Base-by-base conservation (phyloP, 306 rosid species). In the Cajanus cajan region DNA sequence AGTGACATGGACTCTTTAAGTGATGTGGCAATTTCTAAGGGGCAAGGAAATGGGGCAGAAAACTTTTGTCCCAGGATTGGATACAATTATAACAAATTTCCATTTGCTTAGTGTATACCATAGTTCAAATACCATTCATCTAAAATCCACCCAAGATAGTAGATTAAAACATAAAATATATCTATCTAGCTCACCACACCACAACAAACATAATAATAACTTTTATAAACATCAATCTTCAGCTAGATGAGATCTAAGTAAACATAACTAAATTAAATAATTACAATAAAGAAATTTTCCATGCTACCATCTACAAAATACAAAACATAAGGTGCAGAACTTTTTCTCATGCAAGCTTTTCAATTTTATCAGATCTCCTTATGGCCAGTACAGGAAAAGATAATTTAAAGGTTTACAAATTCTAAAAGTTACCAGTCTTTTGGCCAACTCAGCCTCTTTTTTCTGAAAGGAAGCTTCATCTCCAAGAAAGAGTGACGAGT, bases 391-490 rank as follows among this genome's bases (percentile, higher is more conserved):
- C 31, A 54, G 43, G 47, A 69, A 48, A 62, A 31, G 22, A 68
- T 68, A n/a, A 67, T 19, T 79, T 66, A 54, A 28, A 61, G 13
- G 68, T 55, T 70, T 15, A 59, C 39, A 62, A 79, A 33, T 28
- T 76, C 34, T 15, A 63, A 54, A 37, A 82, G 77, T 48, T 92
- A 95, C 98, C 97, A 95, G 88, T 84, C 90, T 88, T 89, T 91
- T 95, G 68, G 98, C 97, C 85, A 95, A 82, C 85, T 95, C 98
- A 16, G 98, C 98, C 87, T 95, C 98, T 86, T 92, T 95, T 89
- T 95, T 95, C 90, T 95, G 96, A 82, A 90, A 85, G 33, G 98
- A 86, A 86, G 94, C 94, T 64, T 92, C 98, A 4, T 95, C 97
- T 58, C 97, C 98, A 45, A 91, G 87, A 82, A 90, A 95, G 63